These are phyloP conservation scores for Amaranthus tricolor DNA, from an alignment of 179 eudicot genomes.

Conservation along the genomic window DNA sequence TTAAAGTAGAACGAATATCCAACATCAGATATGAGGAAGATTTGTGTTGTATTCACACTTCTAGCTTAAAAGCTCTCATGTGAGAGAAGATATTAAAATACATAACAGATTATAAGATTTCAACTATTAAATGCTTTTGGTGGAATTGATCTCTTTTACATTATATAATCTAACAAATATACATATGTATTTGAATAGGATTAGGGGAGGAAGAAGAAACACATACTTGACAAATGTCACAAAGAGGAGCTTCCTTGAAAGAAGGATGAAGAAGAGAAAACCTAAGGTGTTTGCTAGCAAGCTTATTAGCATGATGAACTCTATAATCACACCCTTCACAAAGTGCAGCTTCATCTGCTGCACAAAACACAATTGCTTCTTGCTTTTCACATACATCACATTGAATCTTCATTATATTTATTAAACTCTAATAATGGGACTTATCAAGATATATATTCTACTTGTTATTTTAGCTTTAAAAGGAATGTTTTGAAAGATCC, in stretches of 20 bases:
- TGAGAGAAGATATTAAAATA: neutral
- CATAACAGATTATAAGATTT: neutral
- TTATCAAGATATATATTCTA: too few species aligned
- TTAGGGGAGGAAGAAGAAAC: neutral
- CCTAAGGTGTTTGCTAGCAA: conserved; percentile 40
- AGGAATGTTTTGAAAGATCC: conserved; percentile 15
- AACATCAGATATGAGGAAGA: too few species aligned
- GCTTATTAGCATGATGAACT: conserved; percentile 46
- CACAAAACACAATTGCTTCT: conserved; percentile 38
- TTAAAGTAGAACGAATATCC: too few species aligned
- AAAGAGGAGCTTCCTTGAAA: conserved; percentile 35
- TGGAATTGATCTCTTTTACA: too few species aligned
- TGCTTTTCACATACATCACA: conserved; percentile 46
- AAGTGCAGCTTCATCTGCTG: conserved; percentile 48
- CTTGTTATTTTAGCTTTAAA: neutral
- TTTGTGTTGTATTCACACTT: neutral
- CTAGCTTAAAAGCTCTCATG: neutral
- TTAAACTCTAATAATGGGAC: neutral
- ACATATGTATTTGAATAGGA: too few species aligned
- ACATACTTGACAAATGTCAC: conserved; percentile 49
- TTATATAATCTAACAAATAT: too few species aligned
- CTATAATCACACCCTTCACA: conserved; percentile 37
- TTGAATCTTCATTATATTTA: conserved; percentile 40
- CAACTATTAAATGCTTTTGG: too few species aligned
- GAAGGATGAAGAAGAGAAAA: conserved; percentile 37